Evolutionary conservation across 495 filamentous ascomycete genomes (phyloP).

Genomic region (Hypoxylon cercidicola): DNA sequence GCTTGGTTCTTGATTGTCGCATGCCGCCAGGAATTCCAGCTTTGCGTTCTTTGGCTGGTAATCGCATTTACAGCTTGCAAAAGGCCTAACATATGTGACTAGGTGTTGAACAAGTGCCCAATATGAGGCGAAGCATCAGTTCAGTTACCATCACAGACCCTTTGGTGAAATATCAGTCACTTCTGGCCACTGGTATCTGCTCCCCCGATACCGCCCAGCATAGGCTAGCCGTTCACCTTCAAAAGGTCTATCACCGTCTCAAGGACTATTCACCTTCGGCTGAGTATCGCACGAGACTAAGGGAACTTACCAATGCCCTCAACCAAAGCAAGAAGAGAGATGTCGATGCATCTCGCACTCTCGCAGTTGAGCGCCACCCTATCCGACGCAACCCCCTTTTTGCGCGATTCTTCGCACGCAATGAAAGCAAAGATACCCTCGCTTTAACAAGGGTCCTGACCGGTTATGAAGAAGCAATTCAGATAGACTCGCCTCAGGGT

Average conservation of each 20-base stretch:
- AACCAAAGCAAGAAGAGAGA: conserved; percentile 35
- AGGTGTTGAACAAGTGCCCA: conserved; percentile 12
- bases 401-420: conserved; percentile 52
- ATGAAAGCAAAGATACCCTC: conserved; percentile 58
- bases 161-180: conserved; percentile 71
- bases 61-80: too few species aligned
- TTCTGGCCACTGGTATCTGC: conserved; percentile 68
- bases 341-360: conserved; percentile 31
- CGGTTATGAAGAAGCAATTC: conserved; percentile 69
- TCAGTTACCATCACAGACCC: conserved; percentile 76
- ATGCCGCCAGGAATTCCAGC: neutral
- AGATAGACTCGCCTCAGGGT: conserved; percentile 70
- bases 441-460: conserved; percentile 69
- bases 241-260: conserved; percentile 71
- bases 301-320: conserved; percentile 59
- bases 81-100: too few species aligned
- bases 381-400: conserved; percentile 63
- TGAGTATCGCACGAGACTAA: conserved; percentile 67
- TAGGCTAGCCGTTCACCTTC: conserved; percentile 72
- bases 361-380: conserved; percentile 58
- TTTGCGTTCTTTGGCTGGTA: neutral
- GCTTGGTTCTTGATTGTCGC: neutral
- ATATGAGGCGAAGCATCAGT: conserved; percentile 50
- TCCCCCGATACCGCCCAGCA: conserved; percentile 73
- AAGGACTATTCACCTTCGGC: conserved; percentile 74